Evolutionary conservation across 257 asterid genomes (phyloP).

Genomic region (Echium plantagineum): DNA sequence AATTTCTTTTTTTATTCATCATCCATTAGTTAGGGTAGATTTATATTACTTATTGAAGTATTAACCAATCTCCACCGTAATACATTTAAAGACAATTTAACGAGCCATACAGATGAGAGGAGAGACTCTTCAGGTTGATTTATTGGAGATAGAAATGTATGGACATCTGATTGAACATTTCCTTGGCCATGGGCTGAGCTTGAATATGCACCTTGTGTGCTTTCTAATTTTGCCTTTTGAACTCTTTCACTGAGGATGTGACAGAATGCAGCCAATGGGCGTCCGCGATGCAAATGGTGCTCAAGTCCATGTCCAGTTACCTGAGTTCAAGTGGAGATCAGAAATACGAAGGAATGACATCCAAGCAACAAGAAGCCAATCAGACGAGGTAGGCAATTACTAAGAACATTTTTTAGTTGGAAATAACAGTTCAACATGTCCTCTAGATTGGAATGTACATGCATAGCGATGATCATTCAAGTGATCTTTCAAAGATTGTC

Average conservation of each 20-base stretch:
- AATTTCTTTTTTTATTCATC: background rate
- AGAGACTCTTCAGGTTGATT: conserved; percentile 66
- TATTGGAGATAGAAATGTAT: conserved; percentile 61
- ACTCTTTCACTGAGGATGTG: conserved; percentile 68
- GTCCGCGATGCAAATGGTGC: conserved; percentile 97
- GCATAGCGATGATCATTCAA: background rate
- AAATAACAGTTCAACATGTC: background rate
- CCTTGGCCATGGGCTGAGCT: conserved; percentile 47
- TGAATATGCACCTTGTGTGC: conserved; percentile 39
- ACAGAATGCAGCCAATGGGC: conserved; percentile 79
- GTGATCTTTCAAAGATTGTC: background rate
- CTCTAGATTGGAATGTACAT: conserved; percentile 4
- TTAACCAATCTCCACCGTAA: background rate
- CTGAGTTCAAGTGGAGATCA: conserved; percentile 32
- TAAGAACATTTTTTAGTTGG: background rate
- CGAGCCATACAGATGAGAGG: conserved; percentile 72
- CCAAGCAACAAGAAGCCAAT: background rate
- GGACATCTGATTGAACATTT: conserved; percentile 72
- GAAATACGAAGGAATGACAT: conserved; percentile 1
- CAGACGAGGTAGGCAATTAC: background rate
- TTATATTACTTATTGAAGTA: background rate
- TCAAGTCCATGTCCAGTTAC: conserved; percentile 82
- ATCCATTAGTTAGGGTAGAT: background rate
- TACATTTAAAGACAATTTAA: conserved; percentile 6
- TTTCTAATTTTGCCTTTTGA: conserved; percentile 48